These are phyloP conservation scores for Cladosporium austrohemisphaericum DNA, from an alignment of 2,329 filamentous ascomycete genomes.

Conservation along the genomic window DNA sequence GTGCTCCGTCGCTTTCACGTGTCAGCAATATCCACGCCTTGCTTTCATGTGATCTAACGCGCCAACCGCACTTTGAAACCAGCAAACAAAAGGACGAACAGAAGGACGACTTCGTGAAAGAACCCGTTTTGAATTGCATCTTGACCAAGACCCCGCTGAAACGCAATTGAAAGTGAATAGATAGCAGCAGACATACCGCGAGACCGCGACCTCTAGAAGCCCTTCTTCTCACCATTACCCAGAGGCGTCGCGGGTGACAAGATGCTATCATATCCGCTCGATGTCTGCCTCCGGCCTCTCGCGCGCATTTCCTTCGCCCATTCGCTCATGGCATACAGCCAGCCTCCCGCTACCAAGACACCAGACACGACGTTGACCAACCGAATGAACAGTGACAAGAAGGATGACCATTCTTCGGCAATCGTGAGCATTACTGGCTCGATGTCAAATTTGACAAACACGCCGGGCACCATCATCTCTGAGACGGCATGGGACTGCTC, in stretches of 20 bases:
- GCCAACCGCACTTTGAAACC: no score
- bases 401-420: slow-evolving; percentile 71
- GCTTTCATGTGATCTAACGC: no score
- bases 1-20: no score
- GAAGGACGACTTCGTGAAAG: background rate
- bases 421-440: slow-evolving; percentile 89
- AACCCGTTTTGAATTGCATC: background rate
- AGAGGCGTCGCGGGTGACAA: slow-evolving; percentile 21
- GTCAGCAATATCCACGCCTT: no score
- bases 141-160: background rate
- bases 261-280: slow-evolving; percentile 10
- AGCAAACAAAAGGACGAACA: background rate
- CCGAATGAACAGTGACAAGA: slow-evolving; percentile 72
- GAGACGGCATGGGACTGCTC: slow-evolving; percentile 71
- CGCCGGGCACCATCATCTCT: slow-evolving; percentile 72
- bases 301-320: slow-evolving; percentile 56
- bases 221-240: slow-evolving; percentile 18
- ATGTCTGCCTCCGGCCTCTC: slow-evolving; percentile 6
- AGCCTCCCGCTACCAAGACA: slow-evolving; percentile 88
- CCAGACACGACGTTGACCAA: slow-evolving; percentile 88
- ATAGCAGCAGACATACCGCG: slow-evolving; percentile 10
- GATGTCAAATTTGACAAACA: slow-evolving; percentile 99
- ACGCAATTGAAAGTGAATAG: slow-evolving; percentile 4
- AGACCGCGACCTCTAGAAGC: background rate
- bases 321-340: slow-evolving; percentile 81